Conservation (phyloP, 176 grass and related monocot species). For the Neostapfia colusana region DNA sequence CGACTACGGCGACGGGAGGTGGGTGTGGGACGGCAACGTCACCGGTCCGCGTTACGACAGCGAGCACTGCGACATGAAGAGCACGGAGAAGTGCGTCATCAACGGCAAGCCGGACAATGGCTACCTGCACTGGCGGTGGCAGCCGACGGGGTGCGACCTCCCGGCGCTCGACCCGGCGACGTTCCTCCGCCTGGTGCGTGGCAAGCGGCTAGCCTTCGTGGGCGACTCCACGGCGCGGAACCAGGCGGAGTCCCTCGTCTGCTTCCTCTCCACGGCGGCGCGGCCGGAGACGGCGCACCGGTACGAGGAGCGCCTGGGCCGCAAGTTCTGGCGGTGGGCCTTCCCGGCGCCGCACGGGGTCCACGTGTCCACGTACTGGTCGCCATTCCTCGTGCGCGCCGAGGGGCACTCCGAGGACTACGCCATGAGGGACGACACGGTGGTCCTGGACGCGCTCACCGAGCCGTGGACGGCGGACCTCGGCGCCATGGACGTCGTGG, state of each 20-base stretch:
- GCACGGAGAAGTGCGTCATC: constrained; percentile 24
- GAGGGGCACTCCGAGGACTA: constrained; percentile 26
- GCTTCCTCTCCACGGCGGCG: constrained; percentile 35
- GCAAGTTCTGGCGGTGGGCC: constrained; percentile 43
- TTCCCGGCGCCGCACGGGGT: constrained; percentile 38
- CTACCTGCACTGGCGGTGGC: constrained; percentile 50
- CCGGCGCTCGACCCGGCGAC: constrained; percentile 20
- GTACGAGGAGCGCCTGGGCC: constrained; percentile 23
- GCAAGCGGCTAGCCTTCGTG: constrained; percentile 40
- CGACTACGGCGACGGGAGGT: constrained; percentile 35
- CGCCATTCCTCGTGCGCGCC: constrained; percentile 42
- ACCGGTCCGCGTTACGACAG: constrained; percentile 28
- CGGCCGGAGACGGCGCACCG: constrained; percentile 24
- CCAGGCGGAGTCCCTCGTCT: constrained; percentile 47
- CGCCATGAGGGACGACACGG: neutral
- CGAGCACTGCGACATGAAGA: constrained; percentile 36
- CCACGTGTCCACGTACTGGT: constrained; percentile 53
- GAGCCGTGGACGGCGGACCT: constrained; percentile 36
- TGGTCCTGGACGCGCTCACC: constrained; percentile 38
- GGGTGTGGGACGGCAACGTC: constrained; percentile 31
- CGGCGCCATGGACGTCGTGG: constrained; percentile 22
- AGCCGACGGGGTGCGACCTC: constrained; percentile 29
- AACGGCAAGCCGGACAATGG: constrained; percentile 41
- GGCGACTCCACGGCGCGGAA: constrained; percentile 51
- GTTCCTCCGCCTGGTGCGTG: constrained; percentile 33